Evolutionary conservation across 2,329 filamentous ascomycete genomes (phyloP).

Genomic region (Fusarium chaquense): DNA sequence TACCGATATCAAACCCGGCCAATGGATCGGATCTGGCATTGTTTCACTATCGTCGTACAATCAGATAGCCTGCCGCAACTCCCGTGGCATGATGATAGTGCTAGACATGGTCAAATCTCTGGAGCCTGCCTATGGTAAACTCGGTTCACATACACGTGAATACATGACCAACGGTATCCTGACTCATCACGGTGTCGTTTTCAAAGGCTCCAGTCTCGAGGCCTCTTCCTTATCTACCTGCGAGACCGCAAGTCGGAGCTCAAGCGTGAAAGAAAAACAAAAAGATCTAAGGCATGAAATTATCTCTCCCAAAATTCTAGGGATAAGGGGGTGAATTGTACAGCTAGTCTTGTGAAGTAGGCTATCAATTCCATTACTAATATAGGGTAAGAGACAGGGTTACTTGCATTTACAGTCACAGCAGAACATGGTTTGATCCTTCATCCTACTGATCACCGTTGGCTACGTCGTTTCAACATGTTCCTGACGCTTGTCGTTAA

Average conservation of each 20-base stretch:
- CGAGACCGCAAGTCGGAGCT: constrained; percentile 25
- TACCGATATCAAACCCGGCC: constrained; percentile 32
- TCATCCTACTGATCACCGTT: constrained; percentile 7
- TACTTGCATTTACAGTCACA: constrained; percentile 28
- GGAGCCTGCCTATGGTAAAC: neutral
- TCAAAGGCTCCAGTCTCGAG: neutral
- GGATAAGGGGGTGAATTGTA: constrained; percentile 24
- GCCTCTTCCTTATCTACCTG: constrained; percentile 10
- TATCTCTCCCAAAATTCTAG: constrained; percentile 8
- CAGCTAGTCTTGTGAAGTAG: constrained; percentile 23
- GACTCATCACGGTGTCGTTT: neutral
- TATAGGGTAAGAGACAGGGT: neutral
- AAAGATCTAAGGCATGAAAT: constrained; percentile 22
- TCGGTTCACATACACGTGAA: no score
- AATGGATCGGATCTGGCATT: constrained; percentile 23
- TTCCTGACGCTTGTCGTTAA: constrained; percentile 11
- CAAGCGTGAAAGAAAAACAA: no score
- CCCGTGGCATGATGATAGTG: no score
- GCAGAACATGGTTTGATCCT: constrained; percentile 31
- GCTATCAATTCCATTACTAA: neutral
- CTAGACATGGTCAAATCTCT: constrained; percentile 4
- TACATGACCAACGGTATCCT: neutral
- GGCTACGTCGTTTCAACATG: neutral
- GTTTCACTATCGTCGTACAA: constrained; percentile 32
- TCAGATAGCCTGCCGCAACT: constrained; percentile 32